These are phyloP conservation scores for Pouteria campechiana DNA, from an alignment of 179 eudicot species.

Conservation along the genomic window DNA sequence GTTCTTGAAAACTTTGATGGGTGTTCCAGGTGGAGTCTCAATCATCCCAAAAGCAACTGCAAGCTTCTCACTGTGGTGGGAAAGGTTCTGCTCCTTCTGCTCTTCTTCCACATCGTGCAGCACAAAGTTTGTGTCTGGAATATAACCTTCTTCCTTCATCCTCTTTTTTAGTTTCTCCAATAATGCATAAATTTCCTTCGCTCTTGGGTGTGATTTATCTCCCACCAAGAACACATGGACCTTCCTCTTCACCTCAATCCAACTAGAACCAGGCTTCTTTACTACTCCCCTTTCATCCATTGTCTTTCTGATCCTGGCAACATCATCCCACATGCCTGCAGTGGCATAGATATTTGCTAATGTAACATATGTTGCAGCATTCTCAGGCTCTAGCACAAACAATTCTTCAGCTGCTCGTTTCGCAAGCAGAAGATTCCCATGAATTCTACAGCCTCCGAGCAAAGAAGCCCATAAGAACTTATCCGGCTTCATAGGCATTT, in stretches of 20 bases:
- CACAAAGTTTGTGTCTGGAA: conserved; percentile 60
- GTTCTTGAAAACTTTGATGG: conserved; percentile 67
- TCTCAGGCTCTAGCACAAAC: conserved; percentile 21
- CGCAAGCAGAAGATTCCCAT: conserved; percentile 17
- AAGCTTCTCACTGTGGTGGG: conserved; percentile 73
- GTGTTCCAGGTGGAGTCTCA: conserved; percentile 47
- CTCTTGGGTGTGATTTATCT: conserved; percentile 48
- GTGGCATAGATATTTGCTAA: conserved; percentile 26
- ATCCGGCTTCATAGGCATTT: conserved; percentile 53
- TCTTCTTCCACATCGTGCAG: conserved; percentile 85
- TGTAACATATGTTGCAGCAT: conserved; percentile 26
- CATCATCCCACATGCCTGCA: conserved; percentile 27
- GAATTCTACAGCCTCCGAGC: conserved; percentile 25
- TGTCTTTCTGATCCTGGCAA: conserved; percentile 24
- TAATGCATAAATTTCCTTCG: conserved; percentile 30
- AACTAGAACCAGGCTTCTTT: conserved; percentile 67
- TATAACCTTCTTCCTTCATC: conserved; percentile 79
- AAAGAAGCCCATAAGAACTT: conserved; percentile 69
- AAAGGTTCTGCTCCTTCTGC: conserved; percentile 67
- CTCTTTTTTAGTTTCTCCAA: conserved; percentile 38
- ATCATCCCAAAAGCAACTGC: conserved; percentile 73
- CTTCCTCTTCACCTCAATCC: conserved; percentile 46
- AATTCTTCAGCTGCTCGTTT: conserved; percentile 17
- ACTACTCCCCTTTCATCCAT: conserved; percentile 46
- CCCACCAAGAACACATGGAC: conserved; percentile 56